Evolutionary conservation across 371 early-diverging fungal species (phyloP), one percentile per base, ranked within the genome.

Genomic region (Mortierella polycephala): DNA sequence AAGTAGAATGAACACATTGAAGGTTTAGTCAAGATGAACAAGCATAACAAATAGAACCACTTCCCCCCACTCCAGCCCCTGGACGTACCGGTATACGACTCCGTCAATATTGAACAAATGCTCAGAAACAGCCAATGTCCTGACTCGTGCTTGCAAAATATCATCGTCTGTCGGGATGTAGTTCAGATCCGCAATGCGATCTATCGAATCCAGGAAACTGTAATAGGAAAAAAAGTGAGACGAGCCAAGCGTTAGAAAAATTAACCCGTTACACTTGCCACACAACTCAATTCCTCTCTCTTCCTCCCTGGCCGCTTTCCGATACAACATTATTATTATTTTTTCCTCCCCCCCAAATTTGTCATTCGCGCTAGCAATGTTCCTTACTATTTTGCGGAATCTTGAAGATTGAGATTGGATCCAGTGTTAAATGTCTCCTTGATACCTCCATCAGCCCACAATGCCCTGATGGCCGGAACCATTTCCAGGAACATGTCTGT

Each of bases 151-250:
- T 65, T 82, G 81, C 41, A 86, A 58, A 62, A 86, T 83, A 64
- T 86, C 86, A 21, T 82, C 82, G 63, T 86, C 86, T 20, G 86
- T 82, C 14, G 86, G 86, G 21, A 71, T 57, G 57, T 86, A 86
- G 45, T 77, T 64, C 10, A 62, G 37, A 18, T 67, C 64, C 37
- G 81, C 68, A 57, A 86, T 73, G 41, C 85, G 74, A 37, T 83
- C 86, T 40, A 86, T 68, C 46, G 77, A 69, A 30, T 85, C 84
- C 63, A 86, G 57, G 67, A 83, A 85, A 49, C 84, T 83, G 51
- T 2, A 7, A 57, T 47, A 67, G 42, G 42, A 58, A 39, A 58
- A 39, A 40, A 60, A n/a, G 30, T 1, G 11, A 44, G 18, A 40
- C 1, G 30, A 7, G 12, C 42, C 50, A 59, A 46, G 16, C 10